phyloP scores from a whole-genome alignment of 106 monocot species.

The Dendrobium chrysotoxum region DNA sequence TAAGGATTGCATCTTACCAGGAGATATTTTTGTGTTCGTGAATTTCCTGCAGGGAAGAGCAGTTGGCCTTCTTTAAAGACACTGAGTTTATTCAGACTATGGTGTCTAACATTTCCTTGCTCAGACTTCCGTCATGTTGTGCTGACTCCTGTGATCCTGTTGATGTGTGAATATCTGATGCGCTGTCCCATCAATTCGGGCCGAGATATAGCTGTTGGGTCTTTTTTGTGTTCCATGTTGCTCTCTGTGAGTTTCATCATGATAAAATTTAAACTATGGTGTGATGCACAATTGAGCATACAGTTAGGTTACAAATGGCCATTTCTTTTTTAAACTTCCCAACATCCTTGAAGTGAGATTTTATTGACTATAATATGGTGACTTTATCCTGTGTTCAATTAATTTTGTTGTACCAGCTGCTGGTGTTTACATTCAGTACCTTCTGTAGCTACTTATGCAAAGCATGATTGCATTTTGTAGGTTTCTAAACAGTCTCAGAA shows the following conservation, averaged over 20 bases:
- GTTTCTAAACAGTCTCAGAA: slow-evolving; percentile 68
- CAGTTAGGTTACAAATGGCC: not conserved
- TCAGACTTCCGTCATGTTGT: slow-evolving; percentile 96
- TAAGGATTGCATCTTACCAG: not conserved
- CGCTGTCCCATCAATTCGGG: slow-evolving; percentile 66
- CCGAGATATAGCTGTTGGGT: slow-evolving; percentile 76
- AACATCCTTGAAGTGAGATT: not conserved
- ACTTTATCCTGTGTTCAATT: not conserved
- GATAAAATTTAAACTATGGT: not conserved
- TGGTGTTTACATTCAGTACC: not conserved
- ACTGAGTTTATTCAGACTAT: slow-evolving; percentile 66
- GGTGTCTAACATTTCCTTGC: slow-evolving; percentile 88
- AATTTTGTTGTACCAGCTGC: not conserved
- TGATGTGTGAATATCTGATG: slow-evolving; percentile 96
- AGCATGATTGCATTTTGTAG: slow-evolving; percentile 28
- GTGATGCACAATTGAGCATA: not conserved
- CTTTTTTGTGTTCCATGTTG: slow-evolving; percentile 84
- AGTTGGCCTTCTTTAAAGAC: slow-evolving; percentile 93
- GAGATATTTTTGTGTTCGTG: not conserved
- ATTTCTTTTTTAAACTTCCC: not conserved
- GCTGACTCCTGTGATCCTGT: slow-evolving; percentile 74
- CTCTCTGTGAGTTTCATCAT: slow-evolving; percentile 54
- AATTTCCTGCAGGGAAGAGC: slow-evolving; percentile 43
- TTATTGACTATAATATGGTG: not conserved
- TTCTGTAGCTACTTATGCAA: not conserved